phyloP scores from a whole-genome alignment of 805 yeast genomes.

The Monosporozyma solicola region DNA sequence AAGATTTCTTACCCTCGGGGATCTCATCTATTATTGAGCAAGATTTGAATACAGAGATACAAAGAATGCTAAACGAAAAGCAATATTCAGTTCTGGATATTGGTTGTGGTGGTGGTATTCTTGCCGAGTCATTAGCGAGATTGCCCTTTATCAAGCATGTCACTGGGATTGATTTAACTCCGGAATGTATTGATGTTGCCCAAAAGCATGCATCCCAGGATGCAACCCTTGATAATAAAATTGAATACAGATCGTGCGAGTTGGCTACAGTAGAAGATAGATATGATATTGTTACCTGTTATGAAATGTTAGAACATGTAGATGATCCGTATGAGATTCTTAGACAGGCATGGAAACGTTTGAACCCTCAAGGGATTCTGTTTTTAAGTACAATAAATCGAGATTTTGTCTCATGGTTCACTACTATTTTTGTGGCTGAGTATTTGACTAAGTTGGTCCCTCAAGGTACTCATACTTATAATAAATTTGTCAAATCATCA shows the following conservation, averaged over 20 bases:
- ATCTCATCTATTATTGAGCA: conserved; percentile 49
- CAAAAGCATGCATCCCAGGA: conserved; percentile 56
- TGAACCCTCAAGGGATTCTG: conserved; percentile 65
- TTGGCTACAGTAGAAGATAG: conserved; percentile 47
- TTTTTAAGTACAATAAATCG: conserved; percentile 89
- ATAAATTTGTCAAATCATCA: conserved; percentile 69
- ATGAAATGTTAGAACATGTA: conserved; percentile 94
- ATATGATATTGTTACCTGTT: conserved; percentile 77
- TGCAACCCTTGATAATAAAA: conserved; percentile 47
- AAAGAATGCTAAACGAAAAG: conserved; percentile 19
- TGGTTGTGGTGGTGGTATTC: conserved; percentile 98
- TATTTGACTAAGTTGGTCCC: conserved; percentile 76
- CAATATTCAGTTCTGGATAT: conserved; percentile 63
- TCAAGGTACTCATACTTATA: conserved; percentile 79
- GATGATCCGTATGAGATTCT: conserved; percentile 71
- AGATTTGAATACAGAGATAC: conserved; percentile 35
- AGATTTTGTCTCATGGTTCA: conserved; percentile 77
- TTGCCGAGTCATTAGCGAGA: conserved; percentile 81
- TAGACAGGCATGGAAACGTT: conserved; percentile 54
- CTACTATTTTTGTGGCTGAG: conserved; percentile 89
- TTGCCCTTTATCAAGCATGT: conserved; percentile 54
- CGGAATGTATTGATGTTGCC: conserved; percentile 77
- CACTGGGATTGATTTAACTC: conserved; percentile 76
- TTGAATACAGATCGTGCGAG: conserved; percentile 52
- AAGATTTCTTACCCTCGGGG: conserved; percentile 53